Conservation (phyloP, 2,329 filamentous ascomycete species). For the Botrytis aclada region DNA sequence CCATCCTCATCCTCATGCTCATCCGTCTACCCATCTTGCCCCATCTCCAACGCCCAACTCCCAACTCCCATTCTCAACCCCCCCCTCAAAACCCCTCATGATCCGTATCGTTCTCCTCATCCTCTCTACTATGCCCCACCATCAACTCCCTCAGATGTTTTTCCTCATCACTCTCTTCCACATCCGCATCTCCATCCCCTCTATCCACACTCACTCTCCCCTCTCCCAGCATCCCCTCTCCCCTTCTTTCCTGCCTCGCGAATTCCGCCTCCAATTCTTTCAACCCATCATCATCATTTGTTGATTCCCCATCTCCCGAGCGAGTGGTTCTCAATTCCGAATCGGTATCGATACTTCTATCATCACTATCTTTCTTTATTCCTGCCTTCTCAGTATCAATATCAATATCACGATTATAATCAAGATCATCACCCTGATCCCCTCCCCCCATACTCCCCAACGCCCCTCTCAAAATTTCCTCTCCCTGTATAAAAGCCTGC, state of each 20-base stretch:
- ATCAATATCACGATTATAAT: slow-evolving; percentile 17
- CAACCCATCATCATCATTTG: slow-evolving; percentile 5
- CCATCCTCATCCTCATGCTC: background rate
- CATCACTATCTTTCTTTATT: slow-evolving; percentile 21
- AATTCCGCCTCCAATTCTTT: slow-evolving; percentile 8
- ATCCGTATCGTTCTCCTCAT: slow-evolving; percentile 7
- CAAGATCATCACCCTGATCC: background rate
- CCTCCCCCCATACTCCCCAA: slow-evolving; percentile 26
- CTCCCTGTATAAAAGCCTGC: slow-evolving; percentile 62
- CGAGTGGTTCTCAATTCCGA: background rate
- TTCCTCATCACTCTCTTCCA: slow-evolving; percentile 18
- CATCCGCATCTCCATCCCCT: background rate
- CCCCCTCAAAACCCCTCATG: slow-evolving; percentile 14
- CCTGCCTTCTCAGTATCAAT: slow-evolving; percentile 22
- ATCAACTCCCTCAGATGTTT: slow-evolving; percentile 16
- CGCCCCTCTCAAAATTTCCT: slow-evolving; percentile 49
- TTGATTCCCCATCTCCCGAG: background rate
- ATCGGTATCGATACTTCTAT: background rate
- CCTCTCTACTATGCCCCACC: slow-evolving; percentile 2
- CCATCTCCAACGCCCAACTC: too few relatives aligned
- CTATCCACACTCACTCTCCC: background rate
- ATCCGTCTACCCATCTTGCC: too few relatives aligned
- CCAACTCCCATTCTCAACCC: too few relatives aligned
- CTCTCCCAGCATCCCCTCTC: background rate
- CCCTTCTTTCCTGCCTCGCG: background rate